Evolutionary conservation across 2,329 filamentous ascomycete species (phyloP), one percentile per base, ranked within the genome.

Genomic region (Lachnellula subtilissima): DNA sequence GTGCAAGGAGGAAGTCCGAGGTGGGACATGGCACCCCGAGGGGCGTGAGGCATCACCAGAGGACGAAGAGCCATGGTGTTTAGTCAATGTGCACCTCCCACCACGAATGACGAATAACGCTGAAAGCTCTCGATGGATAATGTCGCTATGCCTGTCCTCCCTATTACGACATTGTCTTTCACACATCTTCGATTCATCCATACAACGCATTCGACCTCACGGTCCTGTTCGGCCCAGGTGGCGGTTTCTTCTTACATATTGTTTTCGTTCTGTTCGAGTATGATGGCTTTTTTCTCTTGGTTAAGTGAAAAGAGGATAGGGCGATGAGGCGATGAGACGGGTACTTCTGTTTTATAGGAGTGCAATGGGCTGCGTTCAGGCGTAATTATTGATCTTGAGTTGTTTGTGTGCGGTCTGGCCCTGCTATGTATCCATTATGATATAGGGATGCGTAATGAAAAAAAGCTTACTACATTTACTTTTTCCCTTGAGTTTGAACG

Each of bases 21-120:
- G 28, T 32, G 28, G 28, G 28, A 48, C 58, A 53, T 53, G 63
- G 54, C 53, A 55, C 56, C n/a, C 39, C 54, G 48, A 53, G 60
- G n/a, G 62, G 58, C 52, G 64, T 60, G 12, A 52, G 67, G 45
- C 57, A 60, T 42, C 67, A 70, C 55, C 50, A 62, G 19, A 58
- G 66, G 39, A 67, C 67, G n/a, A 70, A 69, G 62, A 70, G 67
- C 53, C 66, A 62, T 56, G 59, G 65, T 52, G 50, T 64, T 35
- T 68, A 56, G 52, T 35, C 23, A 40, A 25, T 9, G 35, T 23
- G 17, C 37, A 47, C 15, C 22, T 43, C 19, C 9, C 22, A 48
- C 19, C 25, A 47, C 22, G 51, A 15, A 59, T 46, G 36, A 35
- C 37, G 37, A 36, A 57, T 23, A 25, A 37, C 22, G 48, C 23